These are phyloP conservation scores for Diversispora eburnea DNA, from an alignment of 192 early-diverging fungal species.

Conservation along the genomic window DNA sequence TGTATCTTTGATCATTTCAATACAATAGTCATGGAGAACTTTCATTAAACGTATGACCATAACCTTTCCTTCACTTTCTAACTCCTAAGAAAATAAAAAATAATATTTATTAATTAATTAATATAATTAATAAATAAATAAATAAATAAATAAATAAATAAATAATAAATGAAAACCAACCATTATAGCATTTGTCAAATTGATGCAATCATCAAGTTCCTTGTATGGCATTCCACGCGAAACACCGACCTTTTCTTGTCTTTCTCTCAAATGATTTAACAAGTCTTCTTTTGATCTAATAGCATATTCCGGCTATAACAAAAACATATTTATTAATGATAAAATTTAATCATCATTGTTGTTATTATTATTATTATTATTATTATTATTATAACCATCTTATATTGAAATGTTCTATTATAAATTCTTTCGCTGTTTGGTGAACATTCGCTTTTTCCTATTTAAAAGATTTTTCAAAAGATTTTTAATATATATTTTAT, in stretches of 20 bases:
- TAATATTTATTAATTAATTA: too few relatives aligned
- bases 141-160: too few relatives aligned
- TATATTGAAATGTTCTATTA: constrained; percentile 67
- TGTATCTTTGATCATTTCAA: constrained; percentile 55
- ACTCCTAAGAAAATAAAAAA: constrained; percentile 45
- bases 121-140: too few relatives aligned
- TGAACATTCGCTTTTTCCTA: constrained; percentile 51
- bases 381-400: too few relatives aligned
- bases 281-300: too few relatives aligned
- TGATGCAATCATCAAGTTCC: constrained; percentile 72
- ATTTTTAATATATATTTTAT: not conserved
- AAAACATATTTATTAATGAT: not conserved
- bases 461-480: too few relatives aligned
- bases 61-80: constrained; percentile 52
- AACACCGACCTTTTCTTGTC: constrained; percentile 51
- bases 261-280: constrained; percentile 52
- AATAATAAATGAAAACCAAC: not conserved
- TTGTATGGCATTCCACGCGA: constrained; percentile 71
- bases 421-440: constrained; percentile 54
- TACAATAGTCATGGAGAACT: constrained; percentile 54
- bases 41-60: constrained; percentile 62
- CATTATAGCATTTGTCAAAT: too few relatives aligned
- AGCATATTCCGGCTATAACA: constrained; percentile 60
- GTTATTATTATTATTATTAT: too few relatives aligned
- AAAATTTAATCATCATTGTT: not conserved